These are phyloP conservation scores for Ophiostoma sp. DNA, from an alignment of 2,329 filamentous ascomycete species.

Conservation along the genomic window DNA sequence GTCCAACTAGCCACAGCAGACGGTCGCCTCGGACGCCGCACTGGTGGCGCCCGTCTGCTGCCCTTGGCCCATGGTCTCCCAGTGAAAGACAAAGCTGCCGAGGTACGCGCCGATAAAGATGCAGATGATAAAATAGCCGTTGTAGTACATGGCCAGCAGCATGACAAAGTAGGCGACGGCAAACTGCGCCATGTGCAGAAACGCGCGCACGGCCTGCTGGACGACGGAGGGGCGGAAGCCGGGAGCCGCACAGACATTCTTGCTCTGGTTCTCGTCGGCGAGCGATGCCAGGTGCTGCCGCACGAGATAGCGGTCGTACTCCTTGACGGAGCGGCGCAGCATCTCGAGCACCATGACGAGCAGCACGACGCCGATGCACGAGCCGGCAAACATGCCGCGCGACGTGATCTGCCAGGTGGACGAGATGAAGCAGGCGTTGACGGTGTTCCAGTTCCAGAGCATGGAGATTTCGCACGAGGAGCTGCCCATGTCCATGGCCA, in stretches of 20 bases:
- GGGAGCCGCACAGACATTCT: neutral
- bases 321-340: constrained; percentile 63
- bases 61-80: constrained; percentile 48
- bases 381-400: constrained; percentile 67
- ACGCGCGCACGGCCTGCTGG: constrained; percentile 62
- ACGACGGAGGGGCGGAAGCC: constrained; percentile 52
- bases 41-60: constrained; percentile 27
- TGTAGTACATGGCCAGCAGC: constrained; percentile 61
- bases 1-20: constrained; percentile 29
- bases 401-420: constrained; percentile 64
- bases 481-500: constrained; percentile 31
- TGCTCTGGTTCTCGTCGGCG: constrained; percentile 15
- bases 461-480: constrained; percentile 49
- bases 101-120: constrained; percentile 72
- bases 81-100: constrained; percentile 68
- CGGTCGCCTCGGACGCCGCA: constrained; percentile 30
- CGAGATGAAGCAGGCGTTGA: constrained; percentile 68
- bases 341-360: constrained; percentile 68
- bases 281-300: constrained; percentile 40
- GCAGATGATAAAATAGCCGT: constrained; percentile 72
- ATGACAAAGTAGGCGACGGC: constrained; percentile 75
- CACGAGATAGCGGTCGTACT: constrained; percentile 65
- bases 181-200: constrained; percentile 66
- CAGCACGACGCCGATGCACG: constrained; percentile 71
- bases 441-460: constrained; percentile 74